Conservation (phyloP, 73 alveolate genomes). For the Blepharisma stoltei region DNA sequence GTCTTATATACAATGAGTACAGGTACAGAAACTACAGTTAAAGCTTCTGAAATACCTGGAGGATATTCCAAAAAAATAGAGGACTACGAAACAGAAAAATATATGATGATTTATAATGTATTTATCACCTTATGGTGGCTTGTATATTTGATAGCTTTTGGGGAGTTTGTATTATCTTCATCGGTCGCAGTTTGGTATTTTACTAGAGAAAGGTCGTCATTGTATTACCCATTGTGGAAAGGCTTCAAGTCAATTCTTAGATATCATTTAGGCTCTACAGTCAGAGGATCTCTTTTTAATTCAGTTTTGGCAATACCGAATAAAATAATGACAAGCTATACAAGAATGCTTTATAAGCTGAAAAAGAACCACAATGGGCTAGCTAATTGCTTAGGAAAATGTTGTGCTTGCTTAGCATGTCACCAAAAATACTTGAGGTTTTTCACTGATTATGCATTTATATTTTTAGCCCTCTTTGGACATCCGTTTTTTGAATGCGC, state of each 20-base stretch:
- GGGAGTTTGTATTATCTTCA: slow-evolving; percentile 29
- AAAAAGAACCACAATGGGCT: slow-evolving; percentile 14
- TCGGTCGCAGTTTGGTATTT: slow-evolving; percentile 27
- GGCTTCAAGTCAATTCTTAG: slow-evolving; percentile 10
- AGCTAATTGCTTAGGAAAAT: slow-evolving; percentile 6
- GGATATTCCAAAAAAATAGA: slow-evolving; percentile 11
- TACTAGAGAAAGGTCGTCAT: slow-evolving; percentile 21
- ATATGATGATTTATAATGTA: slow-evolving; percentile 12
- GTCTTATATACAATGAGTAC: slow-evolving; percentile 25
- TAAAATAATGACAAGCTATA: background rate
- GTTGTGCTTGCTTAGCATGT: slow-evolving; percentile 12
- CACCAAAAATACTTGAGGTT: slow-evolving; percentile 10
- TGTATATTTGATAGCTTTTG: background rate
- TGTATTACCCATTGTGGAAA: slow-evolving; percentile 19
- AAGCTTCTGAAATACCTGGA: slow-evolving; percentile 18
- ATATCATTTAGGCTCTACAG: slow-evolving; percentile 21
- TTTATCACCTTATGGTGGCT: slow-evolving; percentile 29
- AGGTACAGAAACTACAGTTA: background rate
- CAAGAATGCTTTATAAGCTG: background rate
- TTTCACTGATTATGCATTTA: slow-evolving; percentile 1
- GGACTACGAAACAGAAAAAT: slow-evolving; percentile 25
- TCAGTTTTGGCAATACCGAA: background rate
- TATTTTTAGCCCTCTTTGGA: slow-evolving; percentile 22
- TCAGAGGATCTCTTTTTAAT: background rate
- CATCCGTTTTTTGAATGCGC: background rate